Evolutionary conservation across 345 rosid species (phyloP).

Genomic region (Ricinus communis): DNA sequence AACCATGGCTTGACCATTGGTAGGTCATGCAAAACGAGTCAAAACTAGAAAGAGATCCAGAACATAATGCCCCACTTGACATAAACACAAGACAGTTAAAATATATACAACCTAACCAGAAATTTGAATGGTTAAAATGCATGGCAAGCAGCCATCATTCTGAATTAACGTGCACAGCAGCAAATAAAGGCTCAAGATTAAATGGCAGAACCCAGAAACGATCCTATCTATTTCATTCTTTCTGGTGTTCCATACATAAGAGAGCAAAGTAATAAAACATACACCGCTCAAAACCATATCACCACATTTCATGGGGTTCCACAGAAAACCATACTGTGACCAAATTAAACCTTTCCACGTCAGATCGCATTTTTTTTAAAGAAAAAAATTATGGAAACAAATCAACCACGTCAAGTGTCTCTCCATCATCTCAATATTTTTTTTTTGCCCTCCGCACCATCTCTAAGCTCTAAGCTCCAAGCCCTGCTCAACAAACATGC

Average conservation of each 20-base stretch:
- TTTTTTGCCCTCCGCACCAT: slow-evolving; percentile 10
- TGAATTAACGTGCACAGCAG: too few species aligned
- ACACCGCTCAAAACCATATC: slow-evolving; percentile 24
- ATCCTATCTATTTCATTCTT: slow-evolving; percentile 27
- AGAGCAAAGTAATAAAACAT: slow-evolving; percentile 10
- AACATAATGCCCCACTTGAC: too few species aligned
- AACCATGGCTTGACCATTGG: too few species aligned
- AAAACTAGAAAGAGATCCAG: too few species aligned
- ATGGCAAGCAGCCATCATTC: too few species aligned
- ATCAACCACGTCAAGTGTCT: slow-evolving; percentile 25
- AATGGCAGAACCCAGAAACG: slow-evolving; percentile 23
- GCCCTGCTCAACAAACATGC: slow-evolving; percentile 37
- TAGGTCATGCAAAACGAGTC: too few species aligned
- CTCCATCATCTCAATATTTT: slow-evolving; percentile 1
- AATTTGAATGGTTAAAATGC: too few species aligned
- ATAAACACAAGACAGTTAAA: too few species aligned
- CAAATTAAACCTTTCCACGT: slow-evolving; percentile 29
- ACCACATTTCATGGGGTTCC: slow-evolving; percentile 35
- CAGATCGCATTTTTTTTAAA: slow-evolving; percentile 19
- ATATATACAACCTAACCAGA: too few species aligned
- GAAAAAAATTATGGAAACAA: slow-evolving; percentile 11
- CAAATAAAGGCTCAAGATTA: too few species aligned
- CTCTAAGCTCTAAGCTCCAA: slow-evolving; percentile 27
- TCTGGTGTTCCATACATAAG: slow-evolving; percentile 7
- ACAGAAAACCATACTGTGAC: slow-evolving; percentile 24